Evolutionary conservation across 306 rosid species (phyloP).

Genomic region (Quercus variabilis): DNA sequence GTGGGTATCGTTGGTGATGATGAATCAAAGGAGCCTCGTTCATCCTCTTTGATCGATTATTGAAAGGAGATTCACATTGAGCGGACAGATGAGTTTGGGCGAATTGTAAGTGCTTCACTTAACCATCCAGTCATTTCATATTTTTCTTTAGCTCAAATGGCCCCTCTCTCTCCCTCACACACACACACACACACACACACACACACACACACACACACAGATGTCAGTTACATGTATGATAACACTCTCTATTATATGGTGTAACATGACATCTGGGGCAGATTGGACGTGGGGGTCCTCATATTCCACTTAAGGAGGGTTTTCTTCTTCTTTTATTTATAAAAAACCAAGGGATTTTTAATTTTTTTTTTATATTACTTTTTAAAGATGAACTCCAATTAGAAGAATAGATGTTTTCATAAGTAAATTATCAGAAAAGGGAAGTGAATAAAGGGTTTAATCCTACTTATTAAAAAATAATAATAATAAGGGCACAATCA

Average conservation of each 20-base stretch:
- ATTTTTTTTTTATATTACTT: too few species aligned
- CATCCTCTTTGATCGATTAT: constrained; percentile 38
- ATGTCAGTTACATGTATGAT: not conserved
- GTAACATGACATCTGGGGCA: not conserved
- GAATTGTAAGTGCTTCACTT: constrained; percentile 64
- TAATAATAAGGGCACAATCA: too few species aligned
- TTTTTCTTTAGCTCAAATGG: not conserved
- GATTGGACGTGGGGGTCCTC: not conserved
- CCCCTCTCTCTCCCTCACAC: too few species aligned
- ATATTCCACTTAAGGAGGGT: not conserved
- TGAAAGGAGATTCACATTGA: constrained; percentile 84
- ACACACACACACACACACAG: too few species aligned
- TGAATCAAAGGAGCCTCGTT: constrained; percentile 54
- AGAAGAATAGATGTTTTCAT: not conserved
- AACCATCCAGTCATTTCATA: not conserved
- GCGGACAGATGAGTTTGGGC: constrained; percentile 88
- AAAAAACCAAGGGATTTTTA: too few species aligned
- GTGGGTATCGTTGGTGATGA: constrained; percentile 73
- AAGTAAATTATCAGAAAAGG: too few species aligned
- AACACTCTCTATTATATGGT: not conserved
- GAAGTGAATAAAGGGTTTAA: too few species aligned
- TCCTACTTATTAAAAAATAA: not conserved
- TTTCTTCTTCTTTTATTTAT: too few species aligned
- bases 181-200: too few species aligned
- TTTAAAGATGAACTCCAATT: not conserved